A percentile compares a stretch with the other conserved stretches of the same genome.
phyloP scores from a whole-genome alignment of 2,329 filamentous ascomycete species.

The Penicillium nordicum region DNA sequence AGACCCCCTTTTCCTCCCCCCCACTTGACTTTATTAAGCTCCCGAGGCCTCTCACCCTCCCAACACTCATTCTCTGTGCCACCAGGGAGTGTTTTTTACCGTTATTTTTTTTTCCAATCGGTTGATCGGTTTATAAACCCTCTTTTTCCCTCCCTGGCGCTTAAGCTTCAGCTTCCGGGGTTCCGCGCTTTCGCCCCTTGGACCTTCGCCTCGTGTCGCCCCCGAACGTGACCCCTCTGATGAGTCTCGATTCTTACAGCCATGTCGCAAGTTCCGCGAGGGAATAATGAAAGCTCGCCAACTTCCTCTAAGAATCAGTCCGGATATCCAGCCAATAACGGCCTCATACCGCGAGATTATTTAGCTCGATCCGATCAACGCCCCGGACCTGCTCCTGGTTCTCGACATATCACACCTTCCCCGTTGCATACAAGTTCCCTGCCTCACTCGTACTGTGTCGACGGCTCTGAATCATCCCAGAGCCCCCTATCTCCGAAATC shows the following conservation, averaged over 20 bases:
- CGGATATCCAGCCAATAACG: constrained; percentile 20
- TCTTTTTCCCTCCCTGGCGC: constrained; percentile 6
- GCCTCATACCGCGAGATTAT: constrained; percentile 38
- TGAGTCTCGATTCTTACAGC: constrained; percentile 23
- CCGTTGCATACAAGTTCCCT: constrained; percentile 31
- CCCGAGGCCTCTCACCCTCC: neutral
- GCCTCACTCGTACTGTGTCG: constrained; percentile 18
- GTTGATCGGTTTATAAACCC: constrained; percentile 15
- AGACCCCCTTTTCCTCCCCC: constrained; percentile 2
- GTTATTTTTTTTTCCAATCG: neutral
- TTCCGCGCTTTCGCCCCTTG: constrained; percentile 14
- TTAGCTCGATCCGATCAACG: constrained; percentile 30
- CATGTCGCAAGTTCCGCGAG: constrained; percentile 38
- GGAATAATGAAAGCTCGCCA: constrained; percentile 23
- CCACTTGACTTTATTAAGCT: constrained; percentile 3
- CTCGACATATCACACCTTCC: constrained; percentile 30
- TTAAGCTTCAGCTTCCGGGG: constrained; percentile 19
- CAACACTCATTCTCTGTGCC: neutral
- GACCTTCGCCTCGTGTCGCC: constrained; percentile 14
- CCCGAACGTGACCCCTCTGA: constrained; percentile 17
- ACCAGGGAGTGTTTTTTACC: neutral
- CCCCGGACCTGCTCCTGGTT: constrained; percentile 20
- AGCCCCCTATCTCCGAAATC: constrained; percentile 28
- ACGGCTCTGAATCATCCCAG: constrained; percentile 24
- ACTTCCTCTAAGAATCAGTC: constrained; percentile 13